Percentiles rank a stretch among this genome's conserved stretches.
phyloP scores from a whole-genome alignment of 495 filamentous ascomycete species.

The Xylaria palmicola region DNA sequence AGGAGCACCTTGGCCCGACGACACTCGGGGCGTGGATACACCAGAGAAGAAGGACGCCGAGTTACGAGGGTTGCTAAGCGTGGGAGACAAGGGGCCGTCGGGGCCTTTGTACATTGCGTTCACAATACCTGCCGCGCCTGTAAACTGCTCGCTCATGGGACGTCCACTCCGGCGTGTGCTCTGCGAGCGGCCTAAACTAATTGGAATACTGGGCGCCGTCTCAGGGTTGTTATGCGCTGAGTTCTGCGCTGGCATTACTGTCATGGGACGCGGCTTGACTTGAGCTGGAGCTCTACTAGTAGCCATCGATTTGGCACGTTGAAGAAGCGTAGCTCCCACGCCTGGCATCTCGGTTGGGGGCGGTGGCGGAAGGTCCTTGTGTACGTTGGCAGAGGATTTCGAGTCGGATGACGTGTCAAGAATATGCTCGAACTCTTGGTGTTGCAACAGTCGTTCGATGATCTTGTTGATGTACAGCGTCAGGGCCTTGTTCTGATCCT shows the following conservation, averaged over 20 bases:
- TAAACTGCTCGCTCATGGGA: constrained; percentile 70
- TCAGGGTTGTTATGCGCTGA: constrained; percentile 62
- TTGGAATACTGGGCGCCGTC: constrained; percentile 80
- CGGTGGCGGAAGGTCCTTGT: constrained; percentile 87
- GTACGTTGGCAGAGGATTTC: constrained; percentile 53
- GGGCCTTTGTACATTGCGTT: constrained; percentile 77
- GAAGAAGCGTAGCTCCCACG: constrained; percentile 59
- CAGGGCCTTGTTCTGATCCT: constrained; percentile 94
- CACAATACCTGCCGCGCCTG: constrained; percentile 67
- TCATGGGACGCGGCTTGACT: constrained; percentile 57
- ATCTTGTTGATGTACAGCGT: constrained; percentile 98
- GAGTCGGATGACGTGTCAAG: constrained; percentile 71
- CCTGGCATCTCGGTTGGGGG: constrained; percentile 63
- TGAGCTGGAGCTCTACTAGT: constrained; percentile 36
- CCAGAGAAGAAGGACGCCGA: constrained; percentile 42
- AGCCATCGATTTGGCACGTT: constrained; percentile 76
- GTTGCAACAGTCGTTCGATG: constrained; percentile 87
- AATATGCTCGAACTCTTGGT: constrained; percentile 92
- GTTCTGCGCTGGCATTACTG: constrained; percentile 53
- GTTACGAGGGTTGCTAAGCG: constrained; percentile 48
- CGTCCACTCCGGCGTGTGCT: constrained; percentile 55
- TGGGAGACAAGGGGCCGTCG: constrained; percentile 56
- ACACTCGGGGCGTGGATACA: constrained; percentile 27
- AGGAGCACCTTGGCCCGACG: constrained; percentile 39
- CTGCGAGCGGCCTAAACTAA: constrained; percentile 60